These are phyloP conservation scores for Acorus calamus DNA, from an alignment of 106 monocot species.

Conservation along the genomic window DNA sequence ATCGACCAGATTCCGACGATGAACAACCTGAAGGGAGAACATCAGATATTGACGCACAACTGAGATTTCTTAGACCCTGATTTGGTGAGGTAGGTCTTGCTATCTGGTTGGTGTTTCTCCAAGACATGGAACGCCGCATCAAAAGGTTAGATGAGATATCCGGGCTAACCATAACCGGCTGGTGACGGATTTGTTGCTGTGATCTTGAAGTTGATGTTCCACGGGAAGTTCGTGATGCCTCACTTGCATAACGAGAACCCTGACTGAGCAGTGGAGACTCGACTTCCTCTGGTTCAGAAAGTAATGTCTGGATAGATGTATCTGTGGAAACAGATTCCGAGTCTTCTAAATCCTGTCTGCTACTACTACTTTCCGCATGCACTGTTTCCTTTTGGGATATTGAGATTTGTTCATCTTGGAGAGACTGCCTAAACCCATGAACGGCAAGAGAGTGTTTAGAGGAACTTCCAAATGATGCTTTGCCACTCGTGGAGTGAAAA, in stretches of 20 bases:
- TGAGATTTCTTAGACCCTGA: conserved; percentile 29
- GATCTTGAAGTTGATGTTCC: conserved; percentile 13
- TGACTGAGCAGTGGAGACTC: conserved; percentile 4
- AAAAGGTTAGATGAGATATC: conserved; percentile 15
- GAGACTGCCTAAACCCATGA: conserved; percentile 16
- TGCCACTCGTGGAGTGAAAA: conserved; percentile 22
- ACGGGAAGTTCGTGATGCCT: background rate
- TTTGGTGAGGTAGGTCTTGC: conserved; percentile 20
- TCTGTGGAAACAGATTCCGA: conserved; percentile 1
- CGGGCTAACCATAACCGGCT: conserved; percentile 4
- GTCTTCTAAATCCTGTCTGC: conserved; percentile 3
- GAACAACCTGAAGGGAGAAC: conserved; percentile 33
- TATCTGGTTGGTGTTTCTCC: conserved; percentile 8
- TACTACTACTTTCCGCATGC: too few relatives aligned
- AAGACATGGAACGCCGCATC: conserved; percentile 2
- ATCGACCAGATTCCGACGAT: conserved; percentile 13
- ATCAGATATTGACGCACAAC: conserved; percentile 36
- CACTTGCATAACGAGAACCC: background rate
- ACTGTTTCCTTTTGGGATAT: background rate
- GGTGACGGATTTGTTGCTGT: conserved; percentile 16
- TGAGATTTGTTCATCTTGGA: conserved; percentile 11
- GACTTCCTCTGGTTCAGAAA: conserved; percentile 3
- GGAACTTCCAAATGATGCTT: conserved; percentile 21
- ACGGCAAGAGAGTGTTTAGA: conserved; percentile 17
- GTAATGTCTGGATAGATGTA: conserved; percentile 2